Base-by-base conservation (phyloP, 164 flowering plant genomes). In the Umbellularia californica region DNA sequence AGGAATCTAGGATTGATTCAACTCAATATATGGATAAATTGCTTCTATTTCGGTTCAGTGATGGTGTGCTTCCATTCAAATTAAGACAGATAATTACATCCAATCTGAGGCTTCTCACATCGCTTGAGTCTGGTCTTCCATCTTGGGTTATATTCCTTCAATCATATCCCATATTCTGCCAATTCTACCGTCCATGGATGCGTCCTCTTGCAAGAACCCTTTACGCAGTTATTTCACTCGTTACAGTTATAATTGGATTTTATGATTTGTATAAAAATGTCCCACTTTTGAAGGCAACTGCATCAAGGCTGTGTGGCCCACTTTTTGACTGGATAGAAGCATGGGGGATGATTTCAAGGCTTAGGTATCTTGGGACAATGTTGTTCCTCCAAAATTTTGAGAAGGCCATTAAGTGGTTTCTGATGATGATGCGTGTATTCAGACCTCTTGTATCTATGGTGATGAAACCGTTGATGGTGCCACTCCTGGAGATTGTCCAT, bases 71-170 rank as follows among this genome's bases (percentile, higher is more conserved):
- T 58, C 84, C 82, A 30, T 75, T 69, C 69, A 79, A 72, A 70
- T 62, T 79, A 73, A 75, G 58, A 76, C 41, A 77, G 60, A 77
- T 82, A 65, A 82, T 82, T 66, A 82, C 78, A 10, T 75, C 75
- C 9, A 75, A 77, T 77, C 66, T 77, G 70, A 72, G 80, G 77
- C 82, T 82, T 72, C 80, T 82, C 50, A 73, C 80, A 9, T 74
- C 79, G 72, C 78, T 82, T 1, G 84, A 82, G 72, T 77, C 78
- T 6, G 82, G 84, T 22, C 82, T 82, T 68, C 84, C 84, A n/a
- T 55, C 80, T 65, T 82, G 84, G 84, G 84, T 82, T 67, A 77
- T 82, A 63, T 82, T 82, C 76, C 67, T 82, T 17, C 84, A 79
- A 58, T 82, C 84, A 2, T 82, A 82, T 75, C 84, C 84, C 50